A percentile compares a stretch with the other conserved stretches of the same genome.
phyloP scores from a whole-genome alignment of 2,329 filamentous ascomycete species.

The Trematosphaeria pertusa region DNA sequence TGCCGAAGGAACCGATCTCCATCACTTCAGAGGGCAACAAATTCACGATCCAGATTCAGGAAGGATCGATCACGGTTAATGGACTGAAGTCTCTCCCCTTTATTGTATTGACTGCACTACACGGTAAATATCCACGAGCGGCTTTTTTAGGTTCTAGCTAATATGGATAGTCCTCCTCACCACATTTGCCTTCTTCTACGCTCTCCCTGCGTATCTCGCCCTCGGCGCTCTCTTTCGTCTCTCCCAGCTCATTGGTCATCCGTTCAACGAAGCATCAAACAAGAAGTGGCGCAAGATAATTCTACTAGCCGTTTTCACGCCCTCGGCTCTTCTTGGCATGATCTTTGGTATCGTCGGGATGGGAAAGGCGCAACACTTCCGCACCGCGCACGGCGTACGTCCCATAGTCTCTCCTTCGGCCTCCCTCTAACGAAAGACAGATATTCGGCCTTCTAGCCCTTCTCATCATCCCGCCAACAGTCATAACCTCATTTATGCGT shows the following conservation, averaged over 20 bases:
- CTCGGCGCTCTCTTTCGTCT: slow-evolving; percentile 34
- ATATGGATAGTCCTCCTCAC: slow-evolving; percentile 24
- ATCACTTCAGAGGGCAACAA: slow-evolving; percentile 33
- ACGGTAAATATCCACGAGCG: slow-evolving; percentile 20
- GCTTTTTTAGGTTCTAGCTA: neutral
- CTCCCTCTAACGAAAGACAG: slow-evolving; percentile 13
- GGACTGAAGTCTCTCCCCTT: slow-evolving; percentile 25
- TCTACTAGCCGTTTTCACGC: slow-evolving; percentile 25
- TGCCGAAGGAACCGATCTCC: slow-evolving; percentile 32
- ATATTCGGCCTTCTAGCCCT: slow-evolving; percentile 32
- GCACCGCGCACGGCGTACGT: slow-evolving; percentile 31
- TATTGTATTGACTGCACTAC: slow-evolving; percentile 27
- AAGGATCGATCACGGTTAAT: slow-evolving; percentile 29
- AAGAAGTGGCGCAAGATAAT: slow-evolving; percentile 32
- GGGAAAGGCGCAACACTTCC: slow-evolving; percentile 33
- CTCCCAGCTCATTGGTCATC: slow-evolving; percentile 29
- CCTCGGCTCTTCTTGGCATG: slow-evolving; percentile 25
- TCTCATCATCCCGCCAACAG: slow-evolving; percentile 26
- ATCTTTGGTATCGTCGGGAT: slow-evolving; percentile 34
- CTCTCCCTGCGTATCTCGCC: slow-evolving; percentile 34
- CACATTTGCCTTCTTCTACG: slow-evolving; percentile 31
- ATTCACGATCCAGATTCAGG: slow-evolving; percentile 27
- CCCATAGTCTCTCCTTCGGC: neutral
- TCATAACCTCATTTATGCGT: slow-evolving; percentile 24
- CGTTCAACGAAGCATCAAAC: slow-evolving; percentile 31